Percentiles rank a stretch among this genome's conserved stretches.
phyloP scores from a whole-genome alignment of 441 rosid species.

The Populus hybrid region DNA sequence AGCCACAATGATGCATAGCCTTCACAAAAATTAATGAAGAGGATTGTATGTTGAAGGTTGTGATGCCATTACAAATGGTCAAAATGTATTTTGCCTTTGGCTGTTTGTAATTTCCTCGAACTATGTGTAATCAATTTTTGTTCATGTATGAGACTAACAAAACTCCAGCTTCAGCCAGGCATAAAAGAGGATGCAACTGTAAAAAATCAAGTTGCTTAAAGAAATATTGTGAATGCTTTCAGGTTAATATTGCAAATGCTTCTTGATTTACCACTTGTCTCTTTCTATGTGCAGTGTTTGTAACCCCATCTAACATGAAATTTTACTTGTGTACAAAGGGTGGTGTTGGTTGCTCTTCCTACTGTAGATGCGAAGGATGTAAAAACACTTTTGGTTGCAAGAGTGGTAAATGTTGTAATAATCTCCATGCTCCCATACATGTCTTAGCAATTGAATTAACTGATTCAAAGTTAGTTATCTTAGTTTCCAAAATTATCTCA shows the following conservation, averaged over 20 bases:
- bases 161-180: constrained; percentile 96
- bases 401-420: constrained; percentile 50
- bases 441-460: background rate
- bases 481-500: background rate
- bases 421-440: background rate
- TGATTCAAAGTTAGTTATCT: background rate
- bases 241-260: constrained; percentile 99
- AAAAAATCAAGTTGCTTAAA: constrained; percentile 93
- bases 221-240: constrained; percentile 98
- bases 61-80: background rate
- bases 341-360: constrained; percentile 91
- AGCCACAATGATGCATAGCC: background rate
- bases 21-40: background rate
- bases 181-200: constrained; percentile 98
- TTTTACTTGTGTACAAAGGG: constrained; percentile 44
- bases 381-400: constrained; percentile 79
- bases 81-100: background rate
- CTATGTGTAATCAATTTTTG: background rate
- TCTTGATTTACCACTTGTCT: constrained; percentile 28
- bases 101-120: background rate
- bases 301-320: constrained; percentile 24
- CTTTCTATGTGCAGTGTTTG: background rate
- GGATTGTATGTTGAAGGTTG: constrained; percentile 11
- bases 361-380: constrained; percentile 95
- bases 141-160: constrained; percentile 56